phyloP scores from a whole-genome alignment of 2,329 filamentous ascomycete species.

The Aureobasidium sp. region DNA sequence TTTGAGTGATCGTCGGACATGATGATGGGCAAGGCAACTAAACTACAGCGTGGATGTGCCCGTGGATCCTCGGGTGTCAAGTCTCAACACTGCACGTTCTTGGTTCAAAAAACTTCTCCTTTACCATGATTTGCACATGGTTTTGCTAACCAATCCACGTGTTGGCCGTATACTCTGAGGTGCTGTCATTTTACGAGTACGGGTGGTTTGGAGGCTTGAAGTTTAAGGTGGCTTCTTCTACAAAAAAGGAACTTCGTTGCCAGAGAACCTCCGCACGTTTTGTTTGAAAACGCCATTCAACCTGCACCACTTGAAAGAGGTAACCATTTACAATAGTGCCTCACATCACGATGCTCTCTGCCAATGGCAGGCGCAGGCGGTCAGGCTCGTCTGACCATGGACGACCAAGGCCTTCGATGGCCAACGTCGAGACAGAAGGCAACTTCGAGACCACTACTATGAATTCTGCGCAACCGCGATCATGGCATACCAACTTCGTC shows the following conservation, averaged over 20 bases:
- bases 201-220: not conserved
- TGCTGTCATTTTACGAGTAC: not conserved
- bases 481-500: conserved; percentile 23
- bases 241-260: not conserved
- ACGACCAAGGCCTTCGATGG: conserved; percentile 18
- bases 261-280: not conserved
- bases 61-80: not conserved
- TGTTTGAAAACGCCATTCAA: not conserved
- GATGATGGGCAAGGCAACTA: not conserved
- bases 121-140: not conserved
- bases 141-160: not conserved
- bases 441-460: conserved; percentile 28
- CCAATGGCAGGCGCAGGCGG: not conserved
- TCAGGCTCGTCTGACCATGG: conserved; percentile 19
- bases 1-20: not conserved
- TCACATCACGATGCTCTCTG: not conserved
- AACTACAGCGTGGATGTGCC: not conserved
- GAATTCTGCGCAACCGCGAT: conserved; percentile 25
- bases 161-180: not conserved
- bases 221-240: not conserved
- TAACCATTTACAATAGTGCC: not conserved
- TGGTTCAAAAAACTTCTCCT: not conserved
- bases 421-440: conserved; percentile 15
- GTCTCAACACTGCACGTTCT: not conserved
- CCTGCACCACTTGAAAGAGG: not conserved